Evolutionary conservation across 495 filamentous ascomycete species (phyloP).

Genomic region (Aspergillus campestris): DNA sequence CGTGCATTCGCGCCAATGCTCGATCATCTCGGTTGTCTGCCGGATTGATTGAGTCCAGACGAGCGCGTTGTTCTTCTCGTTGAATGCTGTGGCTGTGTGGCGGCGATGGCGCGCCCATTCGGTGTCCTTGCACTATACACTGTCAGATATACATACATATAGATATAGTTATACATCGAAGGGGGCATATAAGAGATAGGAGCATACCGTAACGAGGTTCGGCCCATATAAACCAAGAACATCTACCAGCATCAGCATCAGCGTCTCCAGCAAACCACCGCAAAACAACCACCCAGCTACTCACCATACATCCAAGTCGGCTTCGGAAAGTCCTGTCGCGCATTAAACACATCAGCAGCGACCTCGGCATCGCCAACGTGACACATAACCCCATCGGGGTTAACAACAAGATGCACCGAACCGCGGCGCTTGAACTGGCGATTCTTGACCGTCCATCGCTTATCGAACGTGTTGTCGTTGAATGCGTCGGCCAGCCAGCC

Average conservation of each 20-base stretch:
- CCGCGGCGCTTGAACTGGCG: slow-evolving; percentile 32
- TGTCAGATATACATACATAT: not conserved
- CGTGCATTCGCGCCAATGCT: slow-evolving; percentile 23
- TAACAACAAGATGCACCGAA: slow-evolving; percentile 32
- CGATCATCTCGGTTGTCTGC: slow-evolving; percentile 21
- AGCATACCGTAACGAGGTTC: slow-evolving; percentile 32
- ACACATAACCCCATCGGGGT: slow-evolving; percentile 30
- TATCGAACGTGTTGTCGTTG: slow-evolving; percentile 1
- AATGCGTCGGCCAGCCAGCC: slow-evolving; percentile 5
- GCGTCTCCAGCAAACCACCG: not conserved
- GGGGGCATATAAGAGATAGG: not conserved
- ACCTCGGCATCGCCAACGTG: slow-evolving; percentile 33
- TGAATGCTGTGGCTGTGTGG: slow-evolving; percentile 32
- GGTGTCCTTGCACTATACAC: slow-evolving; percentile 21
- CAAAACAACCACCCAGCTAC: not conserved
- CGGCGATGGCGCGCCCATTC: slow-evolving; percentile 43
- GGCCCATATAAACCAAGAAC: slow-evolving; percentile 38
- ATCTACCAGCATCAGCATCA: slow-evolving; percentile 12
- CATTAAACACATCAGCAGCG: slow-evolving; percentile 24
- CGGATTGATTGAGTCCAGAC: slow-evolving; percentile 34
- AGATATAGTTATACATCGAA: too few species aligned
- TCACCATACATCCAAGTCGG: slow-evolving; percentile 25
- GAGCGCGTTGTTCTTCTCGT: slow-evolving; percentile 37
- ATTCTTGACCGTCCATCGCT: slow-evolving; percentile 25
- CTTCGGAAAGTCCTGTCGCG: slow-evolving; percentile 34